phyloP scores from a whole-genome alignment of 1,284 basidiomycete genomes.

The Leccinum huronense region DNA sequence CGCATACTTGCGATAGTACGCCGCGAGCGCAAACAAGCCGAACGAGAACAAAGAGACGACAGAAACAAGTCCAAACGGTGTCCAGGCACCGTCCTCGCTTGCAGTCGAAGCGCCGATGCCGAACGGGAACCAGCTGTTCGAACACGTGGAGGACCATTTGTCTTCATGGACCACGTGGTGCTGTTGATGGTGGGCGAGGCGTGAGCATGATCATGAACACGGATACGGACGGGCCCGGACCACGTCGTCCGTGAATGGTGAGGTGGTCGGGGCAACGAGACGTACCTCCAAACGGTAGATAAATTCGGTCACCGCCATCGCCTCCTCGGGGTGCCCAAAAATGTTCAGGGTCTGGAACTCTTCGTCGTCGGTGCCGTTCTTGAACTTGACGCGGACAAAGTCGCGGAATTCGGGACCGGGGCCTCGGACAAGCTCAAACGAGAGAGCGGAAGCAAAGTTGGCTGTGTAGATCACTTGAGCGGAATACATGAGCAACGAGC shows the following conservation, averaged over 20 bases:
- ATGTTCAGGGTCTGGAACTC: conserved; percentile 58
- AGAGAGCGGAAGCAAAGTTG: conserved; percentile 73
- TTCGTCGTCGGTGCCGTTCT: conserved; percentile 67
- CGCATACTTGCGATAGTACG: conserved; percentile 20
- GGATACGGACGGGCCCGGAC: not conserved
- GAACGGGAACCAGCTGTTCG: conserved; percentile 38
- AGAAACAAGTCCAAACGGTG: conserved; percentile 38
- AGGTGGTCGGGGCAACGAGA: conserved; percentile 3
- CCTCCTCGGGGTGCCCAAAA: conserved; percentile 61
- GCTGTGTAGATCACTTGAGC: conserved; percentile 42
- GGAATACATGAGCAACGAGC: not conserved
- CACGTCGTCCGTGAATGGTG: not conserved
- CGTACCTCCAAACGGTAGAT: conserved; percentile 69
- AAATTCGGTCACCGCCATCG: conserved; percentile 71
- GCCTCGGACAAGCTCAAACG: conserved; percentile 74
- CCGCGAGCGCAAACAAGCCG: conserved; percentile 34
- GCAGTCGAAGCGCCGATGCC: conserved; percentile 25
- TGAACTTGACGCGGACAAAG: conserved; percentile 80
- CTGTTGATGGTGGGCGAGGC: conserved; percentile 32
- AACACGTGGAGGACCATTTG: conserved; percentile 62
- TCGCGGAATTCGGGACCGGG: conserved; percentile 71
- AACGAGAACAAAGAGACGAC: conserved; percentile 42
- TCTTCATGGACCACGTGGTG: conserved; percentile 61
- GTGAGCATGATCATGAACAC: not conserved
- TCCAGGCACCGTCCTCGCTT: conserved; percentile 16